Evolutionary conservation across 2,329 filamentous ascomycete species (phyloP).

Genomic region (Aureobasidium sp.): DNA sequence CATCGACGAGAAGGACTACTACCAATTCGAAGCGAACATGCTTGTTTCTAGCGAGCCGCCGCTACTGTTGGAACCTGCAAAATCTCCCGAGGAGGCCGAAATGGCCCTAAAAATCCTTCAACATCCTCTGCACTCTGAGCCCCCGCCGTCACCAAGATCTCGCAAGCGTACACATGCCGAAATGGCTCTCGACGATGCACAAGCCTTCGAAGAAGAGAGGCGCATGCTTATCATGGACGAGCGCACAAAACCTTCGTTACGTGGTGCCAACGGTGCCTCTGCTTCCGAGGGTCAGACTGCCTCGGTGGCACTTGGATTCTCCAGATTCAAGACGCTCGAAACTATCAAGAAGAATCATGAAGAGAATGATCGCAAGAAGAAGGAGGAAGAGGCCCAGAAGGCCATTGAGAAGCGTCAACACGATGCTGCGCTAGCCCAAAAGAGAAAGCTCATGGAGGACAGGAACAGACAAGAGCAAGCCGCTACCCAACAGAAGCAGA

Average conservation of each 20-base stretch:
- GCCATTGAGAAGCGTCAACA: conserved; percentile 25
- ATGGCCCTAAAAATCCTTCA: conserved; percentile 61
- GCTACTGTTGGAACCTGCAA: conserved; percentile 69
- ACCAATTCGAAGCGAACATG: conserved; percentile 68
- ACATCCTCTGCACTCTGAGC: conserved; percentile 68
- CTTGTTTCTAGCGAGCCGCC: conserved; percentile 65
- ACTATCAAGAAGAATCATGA: conserved; percentile 71
- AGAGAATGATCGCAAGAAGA: conserved; percentile 53
- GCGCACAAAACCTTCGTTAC: conserved; percentile 55
- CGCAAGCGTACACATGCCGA: conserved; percentile 92
- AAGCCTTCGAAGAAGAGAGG: conserved; percentile 78
- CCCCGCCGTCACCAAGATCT: conserved; percentile 75
- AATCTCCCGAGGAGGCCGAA: conserved; percentile 59
- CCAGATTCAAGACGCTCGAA: conserved; percentile 83
- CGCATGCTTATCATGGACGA: conserved; percentile 93
- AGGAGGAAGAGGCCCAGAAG: conserved; percentile 48
- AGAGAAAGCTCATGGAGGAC: conserved; percentile 27
- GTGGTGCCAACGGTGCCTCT: conserved; percentile 48
- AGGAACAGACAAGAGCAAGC: conserved; percentile 23
- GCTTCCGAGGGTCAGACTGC: conserved; percentile 66
- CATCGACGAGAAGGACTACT: conserved; percentile 62
- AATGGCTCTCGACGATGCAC: conserved; percentile 87
- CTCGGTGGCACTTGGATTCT: conserved; percentile 73
- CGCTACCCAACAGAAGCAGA: conserved; percentile 40
- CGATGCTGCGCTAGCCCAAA: conserved; percentile 27